phyloP scores from a whole-genome alignment of 768 basidiomycete genomes.

The Crassisporium funariophilum region DNA sequence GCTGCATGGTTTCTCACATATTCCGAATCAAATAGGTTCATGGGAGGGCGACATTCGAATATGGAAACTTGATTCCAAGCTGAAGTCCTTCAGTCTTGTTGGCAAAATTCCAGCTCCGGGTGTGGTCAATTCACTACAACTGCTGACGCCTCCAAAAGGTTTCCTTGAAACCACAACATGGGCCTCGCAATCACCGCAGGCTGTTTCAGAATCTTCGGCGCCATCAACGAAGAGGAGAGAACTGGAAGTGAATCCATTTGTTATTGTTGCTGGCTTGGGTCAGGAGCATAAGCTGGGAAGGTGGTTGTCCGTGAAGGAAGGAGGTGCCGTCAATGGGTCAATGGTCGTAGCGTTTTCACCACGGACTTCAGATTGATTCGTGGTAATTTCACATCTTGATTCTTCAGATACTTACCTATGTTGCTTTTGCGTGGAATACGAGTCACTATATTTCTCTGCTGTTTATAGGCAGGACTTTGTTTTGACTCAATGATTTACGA shows the following conservation, averaged over 20 bases:
- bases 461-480: no score
- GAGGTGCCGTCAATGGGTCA: slow-evolving; percentile 71
- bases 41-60: slow-evolving; percentile 90
- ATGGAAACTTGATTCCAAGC: slow-evolving; percentile 84
- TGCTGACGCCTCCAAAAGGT: slow-evolving; percentile 58
- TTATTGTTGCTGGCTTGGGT: slow-evolving; percentile 80
- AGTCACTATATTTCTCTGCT: no score
- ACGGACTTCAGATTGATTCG: slow-evolving; percentile 21
- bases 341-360: slow-evolving; percentile 43
- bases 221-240: slow-evolving; percentile 13
- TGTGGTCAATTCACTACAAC: slow-evolving; percentile 88
- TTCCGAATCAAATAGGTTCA: slow-evolving; percentile 61
- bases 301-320: slow-evolving; percentile 78
- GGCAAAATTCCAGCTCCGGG: slow-evolving; percentile 71
- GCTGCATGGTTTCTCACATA: not conserved
- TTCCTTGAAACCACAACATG: slow-evolving; percentile 42
- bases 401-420: not conserved
- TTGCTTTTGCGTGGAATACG: not conserved
- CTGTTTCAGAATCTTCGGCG: not conserved
- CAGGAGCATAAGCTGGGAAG: slow-evolving; percentile 90
- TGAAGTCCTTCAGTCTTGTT: slow-evolving; percentile 74
- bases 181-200: slow-evolving; percentile 24
- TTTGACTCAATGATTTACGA: no score
- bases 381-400: not conserved
- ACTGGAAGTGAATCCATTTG: slow-evolving; percentile 31